Evolutionary conservation across 2,329 filamentous ascomycete species (phyloP), one percentile per base, ranked within the genome.

Genomic region (Hypoxylon sp.): DNA sequence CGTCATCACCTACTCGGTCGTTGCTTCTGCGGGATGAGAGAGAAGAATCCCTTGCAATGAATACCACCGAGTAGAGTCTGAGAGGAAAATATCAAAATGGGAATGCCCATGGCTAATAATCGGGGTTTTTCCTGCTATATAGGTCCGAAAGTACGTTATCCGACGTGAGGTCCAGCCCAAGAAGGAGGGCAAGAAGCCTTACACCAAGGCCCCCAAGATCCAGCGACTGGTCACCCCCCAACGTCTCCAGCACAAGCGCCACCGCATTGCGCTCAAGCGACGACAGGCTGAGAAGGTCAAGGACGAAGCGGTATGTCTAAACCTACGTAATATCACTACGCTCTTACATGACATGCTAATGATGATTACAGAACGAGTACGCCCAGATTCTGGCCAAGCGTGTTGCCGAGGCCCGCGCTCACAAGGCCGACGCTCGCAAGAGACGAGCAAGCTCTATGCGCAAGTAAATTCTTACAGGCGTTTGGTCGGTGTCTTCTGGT

Each of bases 201-300:
- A 98, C 91, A 98, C 95, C 92, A 99, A 99, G 93, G 96, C 96
- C 80, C 96, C 96, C 85, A 97, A 95, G 90, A 99, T 99, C 87
- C 96, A 99, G 91, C 93, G 96, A 84, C 93, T 99, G 79, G 94
- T 99, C 80, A 99, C 96, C 81, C 96, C 96, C 84, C 96, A 98
- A 88, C 96, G 96, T 84, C 94, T 99, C 82, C 96, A 99, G 90
- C 96, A 97, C 92, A 99, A 98, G 93, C 94, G 96, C 81, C 96
- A 98, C 89, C 90, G 94, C 79, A 87, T 97, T 80, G 95, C 96
- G 80, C 92, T 99, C 87, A 99, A 99, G 94, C 93, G 95, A 84
- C 95, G 96, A 85, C 93, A 94, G 82, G 87, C 94, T 80, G 96
- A 99, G 89, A 92, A 94, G 85, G 90, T 93, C 87, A 98, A 98